Evolutionary conservation across 371 early-diverging fungal genomes (phyloP).

Genomic region (Mortierella sp.): DNA sequence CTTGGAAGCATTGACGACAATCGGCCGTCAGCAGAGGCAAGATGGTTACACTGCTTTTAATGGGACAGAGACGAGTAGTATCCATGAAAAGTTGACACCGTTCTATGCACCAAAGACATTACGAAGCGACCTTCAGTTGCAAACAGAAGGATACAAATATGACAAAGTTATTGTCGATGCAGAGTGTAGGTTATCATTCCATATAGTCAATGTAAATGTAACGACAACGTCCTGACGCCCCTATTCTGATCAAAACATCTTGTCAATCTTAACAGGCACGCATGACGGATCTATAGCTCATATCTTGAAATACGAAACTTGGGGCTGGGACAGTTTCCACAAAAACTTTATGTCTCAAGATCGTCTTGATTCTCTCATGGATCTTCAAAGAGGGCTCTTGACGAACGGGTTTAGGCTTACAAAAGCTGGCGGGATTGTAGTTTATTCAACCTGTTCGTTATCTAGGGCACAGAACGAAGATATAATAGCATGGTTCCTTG

Average conservation of each 20-base stretch:
- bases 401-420: conserved; percentile 78
- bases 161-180: conserved; percentile 95
- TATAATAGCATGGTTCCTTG: conserved; percentile 82
- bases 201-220: neutral
- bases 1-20: conserved; percentile 7
- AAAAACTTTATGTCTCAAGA: conserved; percentile 74
- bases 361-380: conserved; percentile 59
- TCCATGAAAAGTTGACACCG: conserved; percentile 62
- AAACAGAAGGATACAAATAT: conserved; percentile 65
- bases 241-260: neutral
- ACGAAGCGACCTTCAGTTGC: conserved; percentile 67
- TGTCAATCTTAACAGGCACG: conserved; percentile 61
- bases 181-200: conserved; percentile 75
- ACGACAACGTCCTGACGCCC: too few relatives aligned
- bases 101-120: conserved; percentile 86
- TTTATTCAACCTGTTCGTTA: conserved; percentile 91
- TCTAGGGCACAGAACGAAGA: conserved; percentile 87
- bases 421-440: conserved; percentile 79
- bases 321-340: conserved; percentile 81
- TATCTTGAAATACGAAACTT: conserved; percentile 82
- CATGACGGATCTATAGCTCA: conserved; percentile 96
- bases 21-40: neutral
- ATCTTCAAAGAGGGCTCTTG: conserved; percentile 72
- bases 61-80: conserved; percentile 21
- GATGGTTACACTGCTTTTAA: conserved; percentile 9